Evolutionary conservation across 768 basidiomycete species (phyloP).

Genomic region (Erythrobasidium yunnanense): DNA sequence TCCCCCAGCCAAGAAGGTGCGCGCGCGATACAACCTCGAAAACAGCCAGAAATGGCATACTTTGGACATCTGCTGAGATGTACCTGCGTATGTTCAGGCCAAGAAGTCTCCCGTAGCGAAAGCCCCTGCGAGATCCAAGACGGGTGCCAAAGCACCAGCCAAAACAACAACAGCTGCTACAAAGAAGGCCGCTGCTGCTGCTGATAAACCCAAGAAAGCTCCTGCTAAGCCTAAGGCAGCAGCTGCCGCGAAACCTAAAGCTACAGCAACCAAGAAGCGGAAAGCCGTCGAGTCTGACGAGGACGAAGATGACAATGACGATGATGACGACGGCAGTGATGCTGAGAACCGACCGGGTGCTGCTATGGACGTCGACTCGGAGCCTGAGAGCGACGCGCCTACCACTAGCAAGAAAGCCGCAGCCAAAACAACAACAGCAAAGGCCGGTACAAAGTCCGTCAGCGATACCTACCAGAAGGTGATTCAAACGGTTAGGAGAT

Average conservation of each 20-base stretch:
- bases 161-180: slow-evolving; percentile 42
- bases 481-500: background rate
- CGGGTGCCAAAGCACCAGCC: slow-evolving; percentile 44
- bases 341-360: background rate
- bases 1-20: slow-evolving; percentile 40
- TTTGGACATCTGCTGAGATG: background rate
- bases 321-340: background rate
- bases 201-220: slow-evolving; percentile 35
- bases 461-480: slow-evolving; percentile 30
- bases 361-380: slow-evolving; percentile 18
- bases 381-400: slow-evolving; percentile 29
- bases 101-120: slow-evolving; percentile 45
- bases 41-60: background rate
- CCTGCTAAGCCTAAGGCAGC: slow-evolving; percentile 19
- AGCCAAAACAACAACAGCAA: slow-evolving; percentile 52
- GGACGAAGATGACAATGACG: background rate
- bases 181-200: slow-evolving; percentile 45
- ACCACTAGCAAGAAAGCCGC: slow-evolving; percentile 50
- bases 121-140: slow-evolving; percentile 44
- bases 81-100: too few species aligned
- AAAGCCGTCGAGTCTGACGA: background rate
- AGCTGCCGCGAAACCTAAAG: slow-evolving; percentile 35
- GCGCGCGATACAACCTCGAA: slow-evolving; percentile 30
- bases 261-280: slow-evolving; percentile 25
- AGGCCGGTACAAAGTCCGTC: slow-evolving; percentile 37